These are phyloP conservation scores for Dillenia turbinata DNA, from an alignment of 164 flowering plant genomes.

Conservation along the genomic window DNA sequence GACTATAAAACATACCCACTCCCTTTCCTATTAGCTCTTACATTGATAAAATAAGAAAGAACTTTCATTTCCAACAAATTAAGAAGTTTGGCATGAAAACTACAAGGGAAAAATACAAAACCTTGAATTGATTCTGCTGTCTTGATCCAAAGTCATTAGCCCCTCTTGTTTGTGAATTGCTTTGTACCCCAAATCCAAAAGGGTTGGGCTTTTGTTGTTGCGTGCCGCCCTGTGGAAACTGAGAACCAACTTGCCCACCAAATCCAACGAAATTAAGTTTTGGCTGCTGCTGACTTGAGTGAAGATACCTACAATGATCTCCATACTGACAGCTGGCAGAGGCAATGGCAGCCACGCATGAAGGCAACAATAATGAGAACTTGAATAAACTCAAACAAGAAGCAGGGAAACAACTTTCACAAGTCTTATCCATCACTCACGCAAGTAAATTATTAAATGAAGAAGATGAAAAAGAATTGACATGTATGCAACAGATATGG, in stretches of 20 bases:
- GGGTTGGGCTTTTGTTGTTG: constrained; percentile 61
- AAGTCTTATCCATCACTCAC: too few relatives aligned
- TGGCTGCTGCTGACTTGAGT: constrained; percentile 43
- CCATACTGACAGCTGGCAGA: constrained; percentile 68
- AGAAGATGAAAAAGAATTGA: too few relatives aligned
- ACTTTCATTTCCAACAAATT: too few relatives aligned
- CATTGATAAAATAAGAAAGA: too few relatives aligned
- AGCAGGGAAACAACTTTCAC: too few relatives aligned
- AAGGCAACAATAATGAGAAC: too few relatives aligned
- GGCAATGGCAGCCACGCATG: not conserved
- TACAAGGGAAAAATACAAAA: constrained; percentile 6
- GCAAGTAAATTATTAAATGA: too few relatives aligned
- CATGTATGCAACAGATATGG: too few relatives aligned
- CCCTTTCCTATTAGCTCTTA: too few relatives aligned
- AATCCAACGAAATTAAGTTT: constrained; percentile 47
- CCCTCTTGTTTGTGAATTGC: constrained; percentile 30
- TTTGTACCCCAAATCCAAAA: constrained; percentile 76
- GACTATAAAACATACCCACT: too few relatives aligned
- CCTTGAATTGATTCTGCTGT: constrained; percentile 44
- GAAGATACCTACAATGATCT: constrained; percentile 60
- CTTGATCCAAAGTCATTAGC: constrained; percentile 32
- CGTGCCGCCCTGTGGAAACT: constrained; percentile 22
- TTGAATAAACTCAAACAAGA: too few relatives aligned
- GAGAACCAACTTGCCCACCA: constrained; percentile 31
- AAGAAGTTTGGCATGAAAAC: too few relatives aligned